Conservation (phyloP, 768 basidiomycete species). For the Leucocoprinus sp. region DNA sequence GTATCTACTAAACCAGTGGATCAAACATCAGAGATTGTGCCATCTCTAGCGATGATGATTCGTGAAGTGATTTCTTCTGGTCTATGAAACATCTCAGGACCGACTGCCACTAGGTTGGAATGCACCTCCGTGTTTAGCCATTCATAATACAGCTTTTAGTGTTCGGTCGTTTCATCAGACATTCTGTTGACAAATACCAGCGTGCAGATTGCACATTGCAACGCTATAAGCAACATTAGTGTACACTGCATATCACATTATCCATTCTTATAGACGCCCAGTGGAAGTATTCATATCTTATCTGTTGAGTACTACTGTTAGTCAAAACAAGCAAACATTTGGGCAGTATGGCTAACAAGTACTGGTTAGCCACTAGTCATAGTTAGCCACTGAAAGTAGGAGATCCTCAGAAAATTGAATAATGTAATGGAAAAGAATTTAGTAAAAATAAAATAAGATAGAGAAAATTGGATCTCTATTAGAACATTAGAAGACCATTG, state of each 20-base stretch:
- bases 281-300: background rate
- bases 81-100: background rate
- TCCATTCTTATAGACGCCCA: slow-evolving; percentile 9
- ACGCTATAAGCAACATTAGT: background rate
- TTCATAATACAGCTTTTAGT: background rate
- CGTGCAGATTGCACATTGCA: background rate
- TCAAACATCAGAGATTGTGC: background rate
- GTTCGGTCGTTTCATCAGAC: background rate
- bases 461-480: too few relatives aligned
- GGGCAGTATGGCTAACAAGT: too few relatives aligned
- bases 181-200: background rate
- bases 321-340: too few relatives aligned
- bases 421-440: too few relatives aligned
- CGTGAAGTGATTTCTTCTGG: background rate
- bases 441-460: too few relatives aligned
- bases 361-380: too few relatives aligned
- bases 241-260: background rate
- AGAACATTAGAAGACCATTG: too few relatives aligned
- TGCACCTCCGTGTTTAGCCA: background rate
- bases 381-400: too few relatives aligned
- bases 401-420: too few relatives aligned
- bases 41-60: slow-evolving; percentile 2
- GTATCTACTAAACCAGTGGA: background rate
- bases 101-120: background rate
- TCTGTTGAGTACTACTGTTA: too few relatives aligned